These are phyloP conservation scores for Apophysomyces trapeziformis DNA, from an alignment of 371 early-diverging fungal genomes.

Conservation along the genomic window DNA sequence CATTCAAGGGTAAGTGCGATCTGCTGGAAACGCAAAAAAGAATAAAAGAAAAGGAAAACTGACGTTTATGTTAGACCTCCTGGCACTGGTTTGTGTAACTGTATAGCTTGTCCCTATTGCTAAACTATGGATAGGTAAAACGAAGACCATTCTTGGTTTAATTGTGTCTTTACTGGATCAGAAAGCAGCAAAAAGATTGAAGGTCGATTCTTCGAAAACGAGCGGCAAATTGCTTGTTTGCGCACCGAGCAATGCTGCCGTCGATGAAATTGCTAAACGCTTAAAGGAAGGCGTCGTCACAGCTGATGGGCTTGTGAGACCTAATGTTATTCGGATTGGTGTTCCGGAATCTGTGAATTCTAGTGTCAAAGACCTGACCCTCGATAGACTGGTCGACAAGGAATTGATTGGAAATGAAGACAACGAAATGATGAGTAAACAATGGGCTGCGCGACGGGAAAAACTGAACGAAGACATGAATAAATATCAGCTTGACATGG, in stretches of 20 bases:
- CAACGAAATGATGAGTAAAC: slow-evolving; percentile 21
- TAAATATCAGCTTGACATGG: slow-evolving; percentile 51
- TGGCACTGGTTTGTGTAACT: slow-evolving; percentile 65
- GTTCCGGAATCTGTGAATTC: slow-evolving; percentile 74
- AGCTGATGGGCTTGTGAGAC: slow-evolving; percentile 56
- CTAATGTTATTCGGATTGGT: slow-evolving; percentile 87
- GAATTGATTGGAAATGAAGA: slow-evolving; percentile 40
- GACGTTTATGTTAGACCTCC: slow-evolving; percentile 65
- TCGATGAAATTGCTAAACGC: slow-evolving; percentile 95
- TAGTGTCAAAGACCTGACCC: slow-evolving; percentile 71
- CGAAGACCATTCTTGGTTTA: slow-evolving; percentile 88
- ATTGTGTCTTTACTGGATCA: slow-evolving; percentile 74
- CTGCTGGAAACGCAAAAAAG: not conserved
- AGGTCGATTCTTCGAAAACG: not conserved
- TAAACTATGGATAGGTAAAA: slow-evolving; percentile 66
- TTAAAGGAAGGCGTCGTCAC: slow-evolving; percentile 71
- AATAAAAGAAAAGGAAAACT: not conserved
- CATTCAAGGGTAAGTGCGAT: slow-evolving; percentile 79
- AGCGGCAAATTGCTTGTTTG: slow-evolving; percentile 81
- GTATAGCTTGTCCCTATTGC: not conserved
- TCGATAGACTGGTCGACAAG: slow-evolving; percentile 66
- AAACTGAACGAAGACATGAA: slow-evolving; percentile 39
- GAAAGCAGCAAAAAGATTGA: slow-evolving; percentile 22
- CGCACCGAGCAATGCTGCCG: slow-evolving; percentile 98
- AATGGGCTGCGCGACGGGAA: slow-evolving; percentile 29